phyloP scores from a whole-genome alignment of 768 basidiomycete species.

The Auriscalpium microsporum region DNA sequence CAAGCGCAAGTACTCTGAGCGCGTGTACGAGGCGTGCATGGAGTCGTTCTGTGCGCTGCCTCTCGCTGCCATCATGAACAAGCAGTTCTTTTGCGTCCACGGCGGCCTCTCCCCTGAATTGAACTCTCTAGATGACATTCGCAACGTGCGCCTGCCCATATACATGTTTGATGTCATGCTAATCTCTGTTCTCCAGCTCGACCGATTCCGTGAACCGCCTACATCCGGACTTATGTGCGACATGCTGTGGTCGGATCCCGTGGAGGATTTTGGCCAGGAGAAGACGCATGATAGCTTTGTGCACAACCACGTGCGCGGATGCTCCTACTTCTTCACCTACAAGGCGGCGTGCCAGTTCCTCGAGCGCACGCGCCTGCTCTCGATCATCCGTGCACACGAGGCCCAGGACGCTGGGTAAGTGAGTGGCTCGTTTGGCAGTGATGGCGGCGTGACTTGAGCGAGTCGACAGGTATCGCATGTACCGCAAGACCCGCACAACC shows the following conservation, averaged over 20 bases:
- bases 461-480: slow-evolving; percentile 81
- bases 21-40: slow-evolving; percentile 96
- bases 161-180: not conserved
- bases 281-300: slow-evolving; percentile 85
- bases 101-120: slow-evolving; percentile 95
- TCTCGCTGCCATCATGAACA: slow-evolving; percentile 97
- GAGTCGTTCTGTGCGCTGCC: slow-evolving; percentile 94
- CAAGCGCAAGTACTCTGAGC: slow-evolving; percentile 98
- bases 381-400: slow-evolving; percentile 96
- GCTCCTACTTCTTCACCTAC: slow-evolving; percentile 94
- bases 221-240: slow-evolving; percentile 98
- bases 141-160: slow-evolving; percentile 46
- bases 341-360: slow-evolving; percentile 96
- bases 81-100: slow-evolving; percentile 97
- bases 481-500: slow-evolving; percentile 97
- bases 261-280: slow-evolving; percentile 95
- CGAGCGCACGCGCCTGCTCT: slow-evolving; percentile 92
- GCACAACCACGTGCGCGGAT: slow-evolving; percentile 95
- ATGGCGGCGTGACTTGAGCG: not conserved
- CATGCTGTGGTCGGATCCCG: slow-evolving; percentile 95
- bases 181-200: slow-evolving; percentile 46
- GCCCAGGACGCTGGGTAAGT: slow-evolving; percentile 95
- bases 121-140: slow-evolving; percentile 90
- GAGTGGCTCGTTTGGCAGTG: not conserved
- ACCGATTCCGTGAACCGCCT: slow-evolving; percentile 97